Evolutionary conservation across 2,329 filamentous ascomycete species (phyloP), one percentile per base, ranked within the genome.

Genomic region (Fusarium austroafricanum): DNA sequence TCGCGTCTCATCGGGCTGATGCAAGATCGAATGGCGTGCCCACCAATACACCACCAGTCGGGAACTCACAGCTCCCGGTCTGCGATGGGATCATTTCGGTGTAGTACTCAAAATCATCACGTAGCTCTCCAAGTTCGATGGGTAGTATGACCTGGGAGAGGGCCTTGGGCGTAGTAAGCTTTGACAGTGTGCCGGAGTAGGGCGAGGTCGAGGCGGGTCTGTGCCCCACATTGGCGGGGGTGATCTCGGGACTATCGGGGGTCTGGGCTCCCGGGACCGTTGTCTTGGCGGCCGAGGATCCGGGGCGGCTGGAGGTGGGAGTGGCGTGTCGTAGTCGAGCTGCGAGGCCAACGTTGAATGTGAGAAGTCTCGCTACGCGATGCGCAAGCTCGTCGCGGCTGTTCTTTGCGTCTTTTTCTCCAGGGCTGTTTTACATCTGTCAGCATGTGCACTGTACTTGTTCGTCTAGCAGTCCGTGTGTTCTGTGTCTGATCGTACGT

Each of bases 401-500:
- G 67, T 77, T 78, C 39, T 76, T 74, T 28, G 78, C 78, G 53
- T 80, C 78, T 21, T 73, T 72, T 44, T 78, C 75, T 55, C 76
- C 76, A 6, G 76, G 77, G 57, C 78, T 79, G 51, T 37, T 23
- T 21, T 33, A 40, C 17, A 18, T 33, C 15, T 10, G 46, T 61
- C 10, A 61, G 58, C 26, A 15, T 53, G 29, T 10, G 18, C 21
- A 23, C 21, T 10, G 18, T 6, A 23, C 21, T 46, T 47, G 54
- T 46, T 46, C 58, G 17, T 21, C 29, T 15, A n/a, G 38, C 28
- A 51, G 61, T 23, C 61, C 44, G 60, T 57, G 60, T 62, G 46
- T 17, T 29, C 18, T 45, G 51, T 23, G 10, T 31, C 8, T 12
- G 12, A 31, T 11, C 66, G 69, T 70, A 79, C 66, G 69, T 70